Conservation (phyloP, 1,139 yeast genomes). For the Candida sanyaensis region DNA sequence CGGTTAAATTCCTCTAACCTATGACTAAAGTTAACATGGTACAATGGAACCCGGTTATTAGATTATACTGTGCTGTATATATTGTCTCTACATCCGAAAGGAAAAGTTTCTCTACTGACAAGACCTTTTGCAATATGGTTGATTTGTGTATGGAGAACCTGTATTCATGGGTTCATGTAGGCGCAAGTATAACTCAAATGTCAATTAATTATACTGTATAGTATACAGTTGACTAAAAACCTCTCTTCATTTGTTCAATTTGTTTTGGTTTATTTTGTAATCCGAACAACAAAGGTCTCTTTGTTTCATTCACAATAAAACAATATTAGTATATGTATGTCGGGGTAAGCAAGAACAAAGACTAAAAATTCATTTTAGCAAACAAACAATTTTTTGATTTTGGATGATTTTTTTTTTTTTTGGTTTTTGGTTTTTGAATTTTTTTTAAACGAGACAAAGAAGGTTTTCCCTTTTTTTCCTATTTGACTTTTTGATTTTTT, state of each 20-base stretch:
- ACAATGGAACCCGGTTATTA: not conserved
- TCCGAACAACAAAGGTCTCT: not conserved
- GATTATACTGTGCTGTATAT: no score
- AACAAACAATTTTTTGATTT: not conserved
- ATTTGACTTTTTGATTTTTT: no score
- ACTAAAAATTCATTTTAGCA: no score
- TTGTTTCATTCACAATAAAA: not conserved
- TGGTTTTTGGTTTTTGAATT: not conserved
- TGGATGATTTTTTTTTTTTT: not conserved
- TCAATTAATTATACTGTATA: no score
- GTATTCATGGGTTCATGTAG: not conserved
- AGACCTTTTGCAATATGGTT: not conserved
- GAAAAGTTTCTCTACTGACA: not conserved
- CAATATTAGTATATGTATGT: not conserved
- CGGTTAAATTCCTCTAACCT: not conserved
- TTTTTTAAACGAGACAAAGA: not conserved
- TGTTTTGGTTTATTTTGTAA: not conserved
- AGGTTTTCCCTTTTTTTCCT: not conserved
- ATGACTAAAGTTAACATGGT: not conserved
- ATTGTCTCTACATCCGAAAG: not conserved
- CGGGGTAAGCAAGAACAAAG: not conserved
- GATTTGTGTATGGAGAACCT: not conserved
- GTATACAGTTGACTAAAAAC: no score
- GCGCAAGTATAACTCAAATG: no score
- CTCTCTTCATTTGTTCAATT: no score